Evolutionary conservation across 345 rosid genomes (phyloP), one percentile per base, ranked within the genome.

Genomic region (Brassica juncea): DNA sequence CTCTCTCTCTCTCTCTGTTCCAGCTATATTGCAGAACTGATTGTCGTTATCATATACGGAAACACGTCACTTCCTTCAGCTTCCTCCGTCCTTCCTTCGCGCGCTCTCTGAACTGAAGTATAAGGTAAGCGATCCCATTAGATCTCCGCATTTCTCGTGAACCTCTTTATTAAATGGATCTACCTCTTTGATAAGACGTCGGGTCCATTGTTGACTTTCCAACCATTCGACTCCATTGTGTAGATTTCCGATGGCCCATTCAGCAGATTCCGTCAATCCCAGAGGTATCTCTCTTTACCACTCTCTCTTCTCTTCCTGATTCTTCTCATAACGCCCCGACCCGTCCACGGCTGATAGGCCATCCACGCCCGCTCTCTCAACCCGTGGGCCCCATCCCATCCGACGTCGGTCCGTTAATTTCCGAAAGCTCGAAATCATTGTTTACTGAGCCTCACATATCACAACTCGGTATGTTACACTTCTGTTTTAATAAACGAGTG

Each of bases 201-300:
- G 19, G 19, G 61, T 69, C 27, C 76, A 23, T 58, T 31, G 72
- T 66, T 58, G 82, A 49, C 70, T 35, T 34, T 73, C 28, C 54
- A 5, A 27, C n/a, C 35, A 31, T 63, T 70, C 28, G 30, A 42
- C 27, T 0, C 21, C 58, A 28, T 74, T 74, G 30, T 75, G 55
- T 57, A 80, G 80, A 71, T 60, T 49, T 7, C 1, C 0, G 4
- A 92, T 91, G 97, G 93, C 94, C 60, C 89, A 89, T 57, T 80
- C 80, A 31, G 69, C 89, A 55, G 93, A 93, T 69, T 87, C 86
- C 27, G 80, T 94, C 55, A 89, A 92, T 80, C 89, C 97, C 14
- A 90, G 90, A 92, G 98, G 97, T 94, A 47, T 39, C 42, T 35
- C 42, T 35, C 55, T 16, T 42, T 11, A 47, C 16, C 15, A 42